Conservation (phyloP, 257 asterid species). For the Asclepias syriaca region DNA sequence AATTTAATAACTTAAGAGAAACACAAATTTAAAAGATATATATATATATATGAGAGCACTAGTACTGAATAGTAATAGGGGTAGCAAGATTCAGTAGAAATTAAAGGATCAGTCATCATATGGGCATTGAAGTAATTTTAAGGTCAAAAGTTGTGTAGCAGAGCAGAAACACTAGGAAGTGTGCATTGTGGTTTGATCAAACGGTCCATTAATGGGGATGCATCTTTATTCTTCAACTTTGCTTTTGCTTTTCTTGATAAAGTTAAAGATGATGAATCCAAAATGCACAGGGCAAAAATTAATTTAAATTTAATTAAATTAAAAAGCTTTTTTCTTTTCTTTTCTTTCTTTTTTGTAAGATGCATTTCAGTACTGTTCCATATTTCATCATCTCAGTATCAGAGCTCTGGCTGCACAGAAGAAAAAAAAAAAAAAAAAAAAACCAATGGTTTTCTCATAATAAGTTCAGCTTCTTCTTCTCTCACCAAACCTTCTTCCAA, state of each 20-base stretch:
- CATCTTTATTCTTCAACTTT: conserved; percentile 30
- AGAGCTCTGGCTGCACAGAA: conserved; percentile 6
- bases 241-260: conserved; percentile 42
- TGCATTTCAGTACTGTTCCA: conserved; percentile 18
- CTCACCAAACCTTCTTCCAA: conserved; percentile 7
- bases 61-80: too few species aligned
- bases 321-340: too few species aligned
- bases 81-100: conserved; percentile 1
- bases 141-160: conserved; percentile 7
- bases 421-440: not conserved
- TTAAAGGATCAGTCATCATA: conserved; percentile 10
- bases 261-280: conserved; percentile 39
- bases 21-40: not conserved
- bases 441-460: conserved; percentile 6
- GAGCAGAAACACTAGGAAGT: not conserved
- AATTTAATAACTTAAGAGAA: not conserved
- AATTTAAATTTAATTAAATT: too few species aligned
- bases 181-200: conserved; percentile 16
- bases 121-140: conserved; percentile 17
- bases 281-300: conserved; percentile 9
- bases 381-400: not conserved
- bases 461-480: not conserved
- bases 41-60: too few species aligned
- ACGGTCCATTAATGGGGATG: conserved; percentile 19
- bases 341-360: not conserved